phyloP scores from a whole-genome alignment of 108 stramenopile species.

The Cyclostephanos invisitatus region DNA sequence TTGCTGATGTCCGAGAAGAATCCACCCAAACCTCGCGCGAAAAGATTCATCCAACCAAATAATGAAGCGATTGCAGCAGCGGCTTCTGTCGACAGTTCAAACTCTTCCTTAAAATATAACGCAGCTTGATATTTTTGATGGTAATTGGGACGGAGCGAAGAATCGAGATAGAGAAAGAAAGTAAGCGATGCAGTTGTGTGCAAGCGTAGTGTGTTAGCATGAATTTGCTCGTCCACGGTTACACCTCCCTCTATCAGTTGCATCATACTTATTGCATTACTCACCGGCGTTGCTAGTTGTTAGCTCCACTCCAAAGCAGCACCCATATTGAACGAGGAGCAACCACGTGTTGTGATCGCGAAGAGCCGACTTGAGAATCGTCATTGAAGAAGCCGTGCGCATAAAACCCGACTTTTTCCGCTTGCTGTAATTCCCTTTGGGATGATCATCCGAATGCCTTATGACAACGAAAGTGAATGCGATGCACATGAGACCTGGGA shows the following conservation, averaged over 20 bases:
- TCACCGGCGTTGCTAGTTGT: constrained; percentile 51
- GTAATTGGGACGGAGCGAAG: not conserved
- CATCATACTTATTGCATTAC: not conserved
- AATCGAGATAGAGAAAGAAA: not conserved
- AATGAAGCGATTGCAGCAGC: constrained; percentile 79
- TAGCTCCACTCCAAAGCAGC: constrained; percentile 87
- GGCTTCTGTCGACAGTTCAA: constrained; percentile 66
- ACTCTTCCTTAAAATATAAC: constrained; percentile 80
- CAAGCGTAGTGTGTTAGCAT: not conserved
- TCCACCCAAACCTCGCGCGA: constrained; percentile 79
- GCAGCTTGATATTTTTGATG: constrained; percentile 52
- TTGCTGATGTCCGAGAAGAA: constrained; percentile 58
- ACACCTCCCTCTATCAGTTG: not conserved
- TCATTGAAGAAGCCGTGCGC: constrained; percentile 42
- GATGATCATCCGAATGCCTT: constrained; percentile 71
- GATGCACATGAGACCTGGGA: constrained; percentile 73
- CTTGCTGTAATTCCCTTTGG: constrained; percentile 83
- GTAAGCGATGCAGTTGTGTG: not conserved
- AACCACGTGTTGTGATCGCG: constrained; percentile 77
- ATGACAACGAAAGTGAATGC: constrained; percentile 48
- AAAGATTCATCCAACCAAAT: constrained; percentile 81
- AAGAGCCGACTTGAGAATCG: constrained; percentile 39
- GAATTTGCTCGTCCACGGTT: not conserved
- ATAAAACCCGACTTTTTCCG: constrained; percentile 61
- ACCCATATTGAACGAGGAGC: constrained; percentile 81